phyloP scores from a whole-genome alignment of 2,329 filamentous ascomycete genomes.

The Pyrenophora teres region DNA sequence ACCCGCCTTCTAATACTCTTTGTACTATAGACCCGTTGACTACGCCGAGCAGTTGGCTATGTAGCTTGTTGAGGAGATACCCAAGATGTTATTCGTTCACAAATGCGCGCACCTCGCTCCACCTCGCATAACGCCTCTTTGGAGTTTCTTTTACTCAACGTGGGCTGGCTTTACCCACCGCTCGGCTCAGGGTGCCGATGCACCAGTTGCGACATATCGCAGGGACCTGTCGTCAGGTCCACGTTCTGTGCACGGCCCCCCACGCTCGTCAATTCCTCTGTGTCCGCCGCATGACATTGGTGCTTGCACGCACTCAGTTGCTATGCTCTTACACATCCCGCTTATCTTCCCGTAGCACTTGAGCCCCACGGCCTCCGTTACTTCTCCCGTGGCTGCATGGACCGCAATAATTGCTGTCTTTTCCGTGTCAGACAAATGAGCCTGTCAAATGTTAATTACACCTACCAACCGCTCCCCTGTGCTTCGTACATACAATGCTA shows the following conservation, averaged over 20 bases:
- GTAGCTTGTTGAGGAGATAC: conserved; percentile 43
- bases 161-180: conserved; percentile 11
- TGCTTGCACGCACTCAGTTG: conserved; percentile 18
- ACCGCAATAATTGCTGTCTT: conserved; percentile 18
- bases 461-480: conserved; percentile 17
- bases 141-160: conserved; percentile 25
- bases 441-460: conserved; percentile 15
- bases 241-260: conserved; percentile 15
- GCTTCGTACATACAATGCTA: conserved; percentile 20
- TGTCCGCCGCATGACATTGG: conserved; percentile 12
- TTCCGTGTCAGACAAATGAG: conserved; percentile 6
- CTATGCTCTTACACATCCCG: conserved; percentile 20
- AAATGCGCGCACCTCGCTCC: conserved; percentile 1
- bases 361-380: conserved; percentile 36
- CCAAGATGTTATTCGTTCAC: conserved; percentile 33
- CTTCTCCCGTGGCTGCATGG: conserved; percentile 24
- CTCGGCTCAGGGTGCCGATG: conserved; percentile 4
- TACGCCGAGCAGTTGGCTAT: conserved; percentile 27
- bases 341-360: conserved; percentile 27
- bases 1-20: conserved; percentile 34
- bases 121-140: conserved; percentile 13
- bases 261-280: conserved; percentile 6
- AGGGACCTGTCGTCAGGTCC: conserved; percentile 22
- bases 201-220: conserved; percentile 11
- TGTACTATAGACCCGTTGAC: conserved; percentile 40